Evolutionary conservation across 2,329 filamentous ascomycete genomes (phyloP), one percentile per base, ranked within the genome.

Genomic region (Scortechinia acanthostroma): DNA sequence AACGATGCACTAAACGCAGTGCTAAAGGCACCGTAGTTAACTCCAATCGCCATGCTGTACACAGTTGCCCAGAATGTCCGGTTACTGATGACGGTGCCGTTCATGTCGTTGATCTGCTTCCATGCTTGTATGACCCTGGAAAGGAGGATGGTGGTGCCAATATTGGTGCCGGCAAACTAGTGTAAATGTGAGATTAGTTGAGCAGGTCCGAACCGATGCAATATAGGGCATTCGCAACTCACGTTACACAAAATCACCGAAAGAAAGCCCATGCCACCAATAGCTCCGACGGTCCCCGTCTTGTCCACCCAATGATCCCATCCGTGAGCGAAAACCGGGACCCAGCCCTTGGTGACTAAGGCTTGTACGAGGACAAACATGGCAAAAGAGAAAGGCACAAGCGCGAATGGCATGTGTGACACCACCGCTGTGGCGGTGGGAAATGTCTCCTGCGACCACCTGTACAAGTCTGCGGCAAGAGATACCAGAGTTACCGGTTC

Each of bases 361-460:
- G 74, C 83, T 55, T 89, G 83, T 0, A 88, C 84, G 0, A 89
- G 71, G 6, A 88, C 71, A 49, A 88, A 88, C 84, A 88, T 88
- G 49, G 74, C 70, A 46, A 89, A 80, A 0, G 83, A 79, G 53
- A 88, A 88, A 0, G 85, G 84, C 0, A 89, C 69, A 0, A 88
- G 71, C 0, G 80, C 73, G 45, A 84, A 76, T 0, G 85, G 85
- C 2, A 89, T 66, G 55, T 86, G 82, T 0, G 73, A 62, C 4
- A 83, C 57, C 0, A 88, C 83, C 0, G 79, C 76, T 17, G 78
- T 77, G 2, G 77, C 76, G 0, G 83, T 88, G 0, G 85, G 85
- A 42, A 88, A 88, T 0, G 83, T 88, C 54, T 83, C 80, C 49
- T 83, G 79, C 0, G 64, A 65, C 82, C 81, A 87, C n/a, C 58